A percentile compares a stretch with the other conserved stretches of the same genome.
These are phyloP conservation scores for Jackrogersella multiformis DNA, from an alignment of 495 filamentous ascomycete species.

Conservation along the genomic window DNA sequence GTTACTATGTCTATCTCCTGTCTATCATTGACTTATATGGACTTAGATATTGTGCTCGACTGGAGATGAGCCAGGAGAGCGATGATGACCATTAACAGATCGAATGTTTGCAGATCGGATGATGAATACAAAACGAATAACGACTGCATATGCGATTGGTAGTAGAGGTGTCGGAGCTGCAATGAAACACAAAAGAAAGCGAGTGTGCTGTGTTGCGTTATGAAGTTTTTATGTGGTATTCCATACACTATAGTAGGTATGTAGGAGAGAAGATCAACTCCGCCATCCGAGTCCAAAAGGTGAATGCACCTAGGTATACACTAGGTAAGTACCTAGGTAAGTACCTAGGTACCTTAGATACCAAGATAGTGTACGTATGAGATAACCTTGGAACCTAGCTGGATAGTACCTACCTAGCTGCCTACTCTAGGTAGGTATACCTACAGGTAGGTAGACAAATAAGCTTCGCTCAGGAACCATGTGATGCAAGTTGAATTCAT, in stretches of 20 bases:
- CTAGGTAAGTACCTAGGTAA: too few relatives aligned
- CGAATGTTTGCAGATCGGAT: conserved; percentile 39
- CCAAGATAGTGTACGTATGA: too few relatives aligned
- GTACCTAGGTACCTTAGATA: too few relatives aligned
- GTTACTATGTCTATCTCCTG: conserved; percentile 27
- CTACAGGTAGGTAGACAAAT: neutral
- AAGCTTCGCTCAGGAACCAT: conserved; percentile 22
- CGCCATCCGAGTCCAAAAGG: too few relatives aligned
- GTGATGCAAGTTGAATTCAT: conserved; percentile 16
- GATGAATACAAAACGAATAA: conserved; percentile 24
- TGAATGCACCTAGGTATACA: too few relatives aligned
- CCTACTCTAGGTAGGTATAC: too few relatives aligned
- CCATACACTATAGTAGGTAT: too few relatives aligned
- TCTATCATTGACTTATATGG: conserved; percentile 24
- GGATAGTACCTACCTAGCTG: too few relatives aligned
- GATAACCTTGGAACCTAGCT: too few relatives aligned
- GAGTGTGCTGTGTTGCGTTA: neutral
- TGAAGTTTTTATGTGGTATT: neutral
- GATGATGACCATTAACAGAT: conserved; percentile 21
- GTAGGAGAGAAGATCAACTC: too few relatives aligned
- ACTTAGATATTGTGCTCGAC: neutral
- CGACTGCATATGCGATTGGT: conserved; percentile 24
- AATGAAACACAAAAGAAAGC: conserved; percentile 23
- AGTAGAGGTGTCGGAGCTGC: neutral
- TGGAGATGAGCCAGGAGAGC: neutral